Percentiles rank a stretch among this genome's conserved stretches.
phyloP scores from a whole-genome alignment of 2,329 filamentous ascomycete species.

The Madurella fahalii region DNA sequence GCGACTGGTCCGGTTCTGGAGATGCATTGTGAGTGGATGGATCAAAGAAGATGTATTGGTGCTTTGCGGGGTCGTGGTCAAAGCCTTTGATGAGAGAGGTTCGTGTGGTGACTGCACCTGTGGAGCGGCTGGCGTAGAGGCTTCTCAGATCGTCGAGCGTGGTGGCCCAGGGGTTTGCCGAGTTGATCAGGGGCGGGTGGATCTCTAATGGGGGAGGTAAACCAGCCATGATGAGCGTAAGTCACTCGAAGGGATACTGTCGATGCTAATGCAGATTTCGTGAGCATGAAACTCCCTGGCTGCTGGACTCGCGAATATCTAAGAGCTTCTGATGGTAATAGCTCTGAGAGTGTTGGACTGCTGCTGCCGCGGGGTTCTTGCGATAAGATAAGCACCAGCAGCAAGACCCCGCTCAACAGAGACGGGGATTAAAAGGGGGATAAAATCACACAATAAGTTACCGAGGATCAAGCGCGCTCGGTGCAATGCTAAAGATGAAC shows the following conservation, averaged over 20 bases:
- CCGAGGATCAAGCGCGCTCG: too few relatives aligned
- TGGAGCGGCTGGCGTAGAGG: slow-evolving; percentile 58
- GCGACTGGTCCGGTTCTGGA: slow-evolving; percentile 6
- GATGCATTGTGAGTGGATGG: slow-evolving; percentile 25
- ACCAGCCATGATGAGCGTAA: slow-evolving; percentile 14
- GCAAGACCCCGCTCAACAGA: slow-evolving; percentile 12
- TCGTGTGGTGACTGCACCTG: slow-evolving; percentile 70
- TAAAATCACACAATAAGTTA: background rate
- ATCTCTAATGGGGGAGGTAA: slow-evolving; percentile 49
- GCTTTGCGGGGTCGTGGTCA: slow-evolving; percentile 52
- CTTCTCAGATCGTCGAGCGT: slow-evolving; percentile 55
- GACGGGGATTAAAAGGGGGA: background rate
- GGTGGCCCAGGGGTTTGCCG: slow-evolving; percentile 72
- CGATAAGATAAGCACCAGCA: slow-evolving; percentile 26
- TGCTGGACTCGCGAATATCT: background rate
- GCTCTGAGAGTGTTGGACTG: background rate
- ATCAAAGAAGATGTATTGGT: slow-evolving; percentile 66
- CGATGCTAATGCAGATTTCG: background rate
- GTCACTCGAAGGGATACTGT: background rate
- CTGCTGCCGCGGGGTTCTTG: slow-evolving; percentile 1
- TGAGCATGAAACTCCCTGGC: background rate
- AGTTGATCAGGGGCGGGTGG: slow-evolving; percentile 66
- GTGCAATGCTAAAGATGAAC: too few relatives aligned
- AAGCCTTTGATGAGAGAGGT: slow-evolving; percentile 66
- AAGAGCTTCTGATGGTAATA: background rate